Base-by-base conservation (phyloP, 805 yeast genomes). In the Scheffersomyces amazonensis region DNA sequence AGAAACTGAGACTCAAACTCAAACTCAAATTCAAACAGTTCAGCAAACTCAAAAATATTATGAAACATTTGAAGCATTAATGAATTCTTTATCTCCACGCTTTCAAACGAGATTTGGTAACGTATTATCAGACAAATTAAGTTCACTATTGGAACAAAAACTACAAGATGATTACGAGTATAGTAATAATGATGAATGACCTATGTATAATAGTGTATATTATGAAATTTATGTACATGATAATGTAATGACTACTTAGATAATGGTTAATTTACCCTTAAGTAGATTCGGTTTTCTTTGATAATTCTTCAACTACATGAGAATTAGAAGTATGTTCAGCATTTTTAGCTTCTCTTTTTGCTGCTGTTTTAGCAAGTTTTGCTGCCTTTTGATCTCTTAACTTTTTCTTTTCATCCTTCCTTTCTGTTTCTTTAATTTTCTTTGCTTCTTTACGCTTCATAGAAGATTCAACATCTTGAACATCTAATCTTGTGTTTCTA, bases 401-500 rank as follows among this genome's bases (percentile, higher is more conserved):
- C n/a, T n/a, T n/a, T n/a, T n/a, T n/a, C n/a, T n/a, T n/a, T n/a
- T n/a, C 34, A 41, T n/a, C 18, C n/a, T 11, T 32, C 21, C 27
- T 16, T 12, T 29, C 16, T 7, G 7, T 11, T 9, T 8, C 16
- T 15, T 29, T 22, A 19, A 15, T 21, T 3, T 7, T 9, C 22
- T 20, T 20, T 7, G 10, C 30, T 40, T 43, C 35, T 43, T 53
- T 49, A 36, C 52, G 49, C 37, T 54, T 59, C 39, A 67, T 49
- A 42, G 56, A 56, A 6, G 50, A 60, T 52, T 80, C 86, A 43
- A 83, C 60, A 56, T 83, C 89, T 46, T 80, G 83, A 35, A 83
- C 90, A 61, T 87, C 95, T 60, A 81, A 66, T 55, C 78, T 81
- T 36, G 83, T 73, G 61, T 76, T 83, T 68, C 96, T 84, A 56